Conservation (phyloP, 345 rosid genomes). For the Sonneratia caseolaris region DNA sequence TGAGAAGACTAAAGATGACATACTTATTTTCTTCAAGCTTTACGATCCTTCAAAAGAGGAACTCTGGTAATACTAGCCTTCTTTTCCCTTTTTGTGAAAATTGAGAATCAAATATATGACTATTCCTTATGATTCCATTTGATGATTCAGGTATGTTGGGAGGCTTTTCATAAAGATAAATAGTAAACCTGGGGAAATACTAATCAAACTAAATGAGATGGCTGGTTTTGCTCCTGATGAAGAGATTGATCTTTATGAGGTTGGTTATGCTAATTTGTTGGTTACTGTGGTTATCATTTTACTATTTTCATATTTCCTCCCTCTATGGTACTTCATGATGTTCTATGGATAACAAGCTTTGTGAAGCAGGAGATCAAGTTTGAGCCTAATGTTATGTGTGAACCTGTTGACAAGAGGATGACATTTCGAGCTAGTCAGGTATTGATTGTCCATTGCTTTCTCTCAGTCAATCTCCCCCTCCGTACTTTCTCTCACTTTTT, state of each 20-base stretch:
- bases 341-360: slow-evolving; percentile 1
- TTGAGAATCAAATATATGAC: not conserved
- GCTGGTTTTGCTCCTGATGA: slow-evolving; percentile 37
- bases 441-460: slow-evolving; percentile 7
- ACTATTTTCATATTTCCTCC: not conserved
- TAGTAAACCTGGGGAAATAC: slow-evolving; percentile 28
- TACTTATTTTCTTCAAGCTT: slow-evolving; percentile 38
- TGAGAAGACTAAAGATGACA: slow-evolving; percentile 33
- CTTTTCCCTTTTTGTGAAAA: not conserved
- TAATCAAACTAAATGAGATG: slow-evolving; percentile 33
- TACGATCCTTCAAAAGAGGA: slow-evolving; percentile 34
- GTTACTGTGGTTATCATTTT: not conserved
- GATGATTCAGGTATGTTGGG: slow-evolving; percentile 27
- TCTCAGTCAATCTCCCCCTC: too few relatives aligned
- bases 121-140: not conserved
- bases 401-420: slow-evolving; percentile 57
- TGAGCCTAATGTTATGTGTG: slow-evolving; percentile 88
- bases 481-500: too few relatives aligned
- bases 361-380: slow-evolving; percentile 77
- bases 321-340: not conserved
- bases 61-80: slow-evolving; percentile 18
- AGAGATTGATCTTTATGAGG: slow-evolving; percentile 36
- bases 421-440: slow-evolving; percentile 78
- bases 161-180: slow-evolving; percentile 33
- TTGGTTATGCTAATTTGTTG: not conserved